Evolutionary conservation across 2,329 filamentous ascomycete genomes (phyloP), one percentile per base, ranked within the genome.

Genomic region (Cercospora berteroae): DNA sequence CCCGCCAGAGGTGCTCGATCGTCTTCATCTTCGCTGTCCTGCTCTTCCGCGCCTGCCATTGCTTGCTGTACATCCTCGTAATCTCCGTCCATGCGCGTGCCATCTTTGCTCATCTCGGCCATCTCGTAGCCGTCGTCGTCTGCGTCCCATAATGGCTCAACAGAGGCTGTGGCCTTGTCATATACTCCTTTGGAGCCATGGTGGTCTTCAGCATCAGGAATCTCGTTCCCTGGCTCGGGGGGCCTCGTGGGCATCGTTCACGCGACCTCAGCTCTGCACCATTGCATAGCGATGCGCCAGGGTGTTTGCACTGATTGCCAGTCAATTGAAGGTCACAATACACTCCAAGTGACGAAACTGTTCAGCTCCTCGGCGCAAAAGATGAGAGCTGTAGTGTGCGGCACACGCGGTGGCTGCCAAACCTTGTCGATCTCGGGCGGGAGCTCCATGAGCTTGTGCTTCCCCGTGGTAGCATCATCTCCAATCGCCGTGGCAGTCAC

Each of bases 21-120:
- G 16, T 66, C 60, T 25, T 61, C 58, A 25, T 72, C 65, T 5
- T 77, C 76, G 20, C 77, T 74, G 31, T 78, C 76, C 4, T 69
- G 70, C 16, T 74, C 70, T 23, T 69, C 71, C 7, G 69, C 67
- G 5, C 70, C 71, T 7, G 57, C 20, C 56, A 52, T 29, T 2
- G 44, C 33, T 27, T 56, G 39, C 3, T 36, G 61, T 23, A 55
- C 57, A 12, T 65, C 61, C 18, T 56, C 61, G 20, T 65, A 61
- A 2, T 36, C 50, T 18, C 42, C 48, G 39, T 44, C 42, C 29
- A 70, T 60, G 8, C 77, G 75, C 23, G 76, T 58, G 6, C 63
- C 61, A 18, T 52, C 58, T 60, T 63, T 55, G 20, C 48, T 58
- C 12, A 76, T 50, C 12, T 71, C 64, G 65, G 69, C 62, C 68